These are phyloP conservation scores for Rhodamnia rubescens DNA, from an alignment of 345 rosid genomes.

Conservation along the genomic window DNA sequence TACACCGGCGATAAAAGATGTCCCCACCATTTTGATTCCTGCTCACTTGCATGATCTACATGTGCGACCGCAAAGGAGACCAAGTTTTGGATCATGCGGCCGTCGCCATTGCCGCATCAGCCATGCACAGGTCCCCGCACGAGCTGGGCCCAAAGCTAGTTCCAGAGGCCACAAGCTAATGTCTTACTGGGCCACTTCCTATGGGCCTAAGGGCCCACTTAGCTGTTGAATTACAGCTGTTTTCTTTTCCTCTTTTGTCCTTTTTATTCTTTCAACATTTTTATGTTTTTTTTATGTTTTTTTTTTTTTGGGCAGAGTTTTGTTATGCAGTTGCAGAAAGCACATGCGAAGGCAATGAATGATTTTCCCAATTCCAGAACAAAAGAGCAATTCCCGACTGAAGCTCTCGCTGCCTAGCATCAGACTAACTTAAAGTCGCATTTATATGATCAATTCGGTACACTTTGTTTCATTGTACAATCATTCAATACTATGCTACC, in stretches of 20 bases:
- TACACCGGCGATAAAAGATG: background rate
- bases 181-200: background rate
- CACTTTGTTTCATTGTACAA: background rate
- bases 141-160: background rate
- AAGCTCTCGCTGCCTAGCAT: background rate
- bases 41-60: background rate
- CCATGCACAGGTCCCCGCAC: background rate
- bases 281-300: background rate
- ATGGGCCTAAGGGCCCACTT: background rate
- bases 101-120: background rate
- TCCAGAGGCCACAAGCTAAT: background rate
- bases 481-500: background rate
- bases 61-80: background rate
- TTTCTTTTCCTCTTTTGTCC: background rate
- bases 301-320: background rate
- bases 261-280: background rate
- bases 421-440: background rate
- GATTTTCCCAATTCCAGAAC: background rate
- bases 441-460: background rate
- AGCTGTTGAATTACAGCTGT: background rate
- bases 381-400: background rate
- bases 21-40: too few relatives aligned
- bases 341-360: background rate
- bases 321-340: background rate
- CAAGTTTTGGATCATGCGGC: background rate